Evolutionary conservation across 2,329 filamentous ascomycete genomes (phyloP), one percentile per base, ranked within the genome.

Genomic region (Epichloe coenophiala): DNA sequence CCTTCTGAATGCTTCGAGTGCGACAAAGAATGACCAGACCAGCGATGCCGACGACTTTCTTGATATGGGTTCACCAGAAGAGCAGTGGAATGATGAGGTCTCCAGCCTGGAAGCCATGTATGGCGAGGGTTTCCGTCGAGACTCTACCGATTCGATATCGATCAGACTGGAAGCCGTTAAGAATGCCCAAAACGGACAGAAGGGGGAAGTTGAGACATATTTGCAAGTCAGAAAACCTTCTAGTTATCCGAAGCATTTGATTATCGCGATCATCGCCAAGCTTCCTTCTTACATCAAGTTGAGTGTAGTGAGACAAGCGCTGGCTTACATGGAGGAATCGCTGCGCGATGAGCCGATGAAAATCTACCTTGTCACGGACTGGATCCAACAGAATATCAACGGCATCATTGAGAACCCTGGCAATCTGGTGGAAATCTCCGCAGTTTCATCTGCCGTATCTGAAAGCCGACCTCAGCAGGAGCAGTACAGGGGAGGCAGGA

Each of bases 211-310:
- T 33, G 73, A 81, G 42, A 71, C 78, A 1, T 68, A 69, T 39
- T 58, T 81, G 2, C 84, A 88, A 60, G 82, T 91, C 54, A 81
- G 86, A 52, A 84, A 77, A 56, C 81, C 88, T 1, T 77, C 77
- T 3, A 73, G 77, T 45, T 98, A 97, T 65, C 93, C 93, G 1
- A 75, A 60, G 59, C 78, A 64, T 66, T 80, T 70, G 73, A 77
- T 94, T 9, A 70, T 96, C 37, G 80, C 83, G 3, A 74, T 96
- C 13, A 67, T 79, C 45, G 75, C 81, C 27, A 77, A 79, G 11
- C 75, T 97, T 12, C 93, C 93, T 19, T 88, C 93, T 3, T 95
- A 98, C 61, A 94, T 97, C 61, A 87, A 91, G 54, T 74, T 98
- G 11, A 95, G 89, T 60, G 83, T 95, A 38, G 80, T 93, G 59